These are phyloP conservation scores for Thelonectria discophora DNA, from an alignment of 2,329 filamentous ascomycete genomes.

Conservation along the genomic window DNA sequence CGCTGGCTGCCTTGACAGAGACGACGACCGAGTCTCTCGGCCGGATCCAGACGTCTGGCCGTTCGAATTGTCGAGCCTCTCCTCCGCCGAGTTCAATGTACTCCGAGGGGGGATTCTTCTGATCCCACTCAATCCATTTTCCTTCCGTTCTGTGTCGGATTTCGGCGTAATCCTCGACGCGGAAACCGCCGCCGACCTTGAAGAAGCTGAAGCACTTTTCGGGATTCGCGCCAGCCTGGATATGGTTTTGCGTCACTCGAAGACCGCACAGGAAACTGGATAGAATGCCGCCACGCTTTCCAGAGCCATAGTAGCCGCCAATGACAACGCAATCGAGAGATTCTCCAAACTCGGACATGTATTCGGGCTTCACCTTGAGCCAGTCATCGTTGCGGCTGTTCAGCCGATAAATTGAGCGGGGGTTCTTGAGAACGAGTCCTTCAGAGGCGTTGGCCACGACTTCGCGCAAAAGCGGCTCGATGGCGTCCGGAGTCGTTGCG, in stretches of 20 bases:
- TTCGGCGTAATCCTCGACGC: constrained; percentile 82
- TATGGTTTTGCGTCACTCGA: constrained; percentile 74
- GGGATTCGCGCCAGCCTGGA: constrained; percentile 65
- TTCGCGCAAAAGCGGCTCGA: constrained; percentile 81
- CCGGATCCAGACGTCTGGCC: constrained; percentile 92
- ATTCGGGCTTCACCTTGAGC: constrained; percentile 99
- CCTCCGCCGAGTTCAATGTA: constrained; percentile 86
- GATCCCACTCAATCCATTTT: constrained; percentile 90
- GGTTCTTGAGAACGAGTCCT: constrained; percentile 93
- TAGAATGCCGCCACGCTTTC: constrained; percentile 80
- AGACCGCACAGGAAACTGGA: constrained; percentile 93
- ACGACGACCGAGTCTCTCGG: constrained; percentile 88
- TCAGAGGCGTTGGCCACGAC: constrained; percentile 90
- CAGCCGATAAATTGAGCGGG: constrained; percentile 82
- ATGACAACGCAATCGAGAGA: constrained; percentile 89
- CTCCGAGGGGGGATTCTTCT: constrained; percentile 75
- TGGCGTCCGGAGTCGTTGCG: constrained; percentile 73
- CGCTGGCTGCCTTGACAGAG: constrained; percentile 86
- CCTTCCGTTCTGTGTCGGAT: constrained; percentile 86
- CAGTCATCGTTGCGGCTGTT: constrained; percentile 95
- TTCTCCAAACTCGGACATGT: constrained; percentile 96
- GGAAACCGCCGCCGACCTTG: constrained; percentile 96
- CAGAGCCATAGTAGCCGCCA: constrained; percentile 92
- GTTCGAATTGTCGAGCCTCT: constrained; percentile 74
- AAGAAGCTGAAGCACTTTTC: constrained; percentile 94